Evolutionary conservation across 805 yeast genomes (phyloP).

Genomic region (Candida xyloterini): DNA sequence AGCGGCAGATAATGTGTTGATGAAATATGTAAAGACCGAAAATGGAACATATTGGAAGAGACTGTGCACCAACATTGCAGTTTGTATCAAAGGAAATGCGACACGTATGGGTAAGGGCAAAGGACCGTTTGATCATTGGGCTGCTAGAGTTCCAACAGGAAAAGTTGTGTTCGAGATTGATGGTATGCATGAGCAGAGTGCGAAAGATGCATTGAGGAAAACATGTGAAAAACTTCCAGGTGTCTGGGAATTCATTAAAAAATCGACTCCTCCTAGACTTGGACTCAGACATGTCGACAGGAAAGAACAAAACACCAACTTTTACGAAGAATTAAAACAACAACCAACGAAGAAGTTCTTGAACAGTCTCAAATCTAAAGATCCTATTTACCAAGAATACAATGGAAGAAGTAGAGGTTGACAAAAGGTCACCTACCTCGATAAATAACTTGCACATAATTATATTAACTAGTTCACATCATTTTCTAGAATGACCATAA

Average conservation of each 20-base stretch:
- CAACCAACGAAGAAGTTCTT: conserved; percentile 66
- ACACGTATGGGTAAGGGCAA: conserved; percentile 99
- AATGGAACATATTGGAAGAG: conserved; percentile 78
- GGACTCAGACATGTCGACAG: conserved; percentile 59
- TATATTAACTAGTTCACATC: conserved; percentile 9
- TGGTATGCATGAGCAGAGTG: conserved; percentile 79
- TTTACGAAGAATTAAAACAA: conserved; percentile 48
- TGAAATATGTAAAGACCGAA: conserved; percentile 78
- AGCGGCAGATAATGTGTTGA: conserved; percentile 85
- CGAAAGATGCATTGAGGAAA: conserved; percentile 84
- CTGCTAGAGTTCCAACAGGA: conserved; percentile 93
- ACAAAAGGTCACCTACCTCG: conserved; percentile 1
- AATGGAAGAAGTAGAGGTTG: conserved; percentile 28
- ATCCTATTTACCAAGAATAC: conserved; percentile 46
- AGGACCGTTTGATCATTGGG: conserved; percentile 97
- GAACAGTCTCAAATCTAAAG: conserved; percentile 49
- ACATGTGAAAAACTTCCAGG: conserved; percentile 94
- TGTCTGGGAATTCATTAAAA: conserved; percentile 75
- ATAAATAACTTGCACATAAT: conserved; percentile 1
- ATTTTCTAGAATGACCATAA: conserved; percentile 72
- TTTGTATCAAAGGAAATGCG: conserved; percentile 95
- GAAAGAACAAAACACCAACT: conserved; percentile 45
- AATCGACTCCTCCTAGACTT: conserved; percentile 62
- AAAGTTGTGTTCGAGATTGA: conserved; percentile 83
- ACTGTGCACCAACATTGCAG: conserved; percentile 80